These are phyloP conservation scores for Coriolopsis trogii DNA, from an alignment of 1,284 basidiomycete species.

Conservation along the genomic window DNA sequence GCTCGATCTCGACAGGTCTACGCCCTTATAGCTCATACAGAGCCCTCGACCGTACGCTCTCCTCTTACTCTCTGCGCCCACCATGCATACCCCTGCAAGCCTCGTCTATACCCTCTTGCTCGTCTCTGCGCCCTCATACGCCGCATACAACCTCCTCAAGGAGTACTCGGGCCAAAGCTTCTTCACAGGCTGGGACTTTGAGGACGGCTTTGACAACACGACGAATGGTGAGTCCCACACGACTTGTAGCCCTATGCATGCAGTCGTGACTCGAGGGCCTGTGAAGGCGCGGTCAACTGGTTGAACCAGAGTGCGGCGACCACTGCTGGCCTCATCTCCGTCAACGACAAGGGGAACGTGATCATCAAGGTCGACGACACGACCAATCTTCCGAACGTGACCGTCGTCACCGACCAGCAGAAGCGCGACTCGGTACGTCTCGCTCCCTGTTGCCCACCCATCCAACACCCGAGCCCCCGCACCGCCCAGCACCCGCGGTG, in stretches of 20 bases:
- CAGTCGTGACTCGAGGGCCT: too few relatives aligned
- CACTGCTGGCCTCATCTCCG: conserved; percentile 50
- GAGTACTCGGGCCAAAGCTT: conserved; percentile 49
- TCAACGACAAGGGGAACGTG: conserved; percentile 51
- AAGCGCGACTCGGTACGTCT: conserved; percentile 71
- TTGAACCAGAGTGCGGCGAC: conserved; percentile 41
- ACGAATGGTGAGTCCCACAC: conserved; percentile 37
- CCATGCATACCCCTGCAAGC: conserved; percentile 1
- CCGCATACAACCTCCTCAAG: conserved; percentile 13
- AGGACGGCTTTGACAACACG: conserved; percentile 52
- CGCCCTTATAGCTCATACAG: neutral
- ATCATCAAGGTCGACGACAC: conserved; percentile 75
- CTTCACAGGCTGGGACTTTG: conserved; percentile 59
- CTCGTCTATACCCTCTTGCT: neutral
- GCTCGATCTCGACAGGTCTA: neutral
- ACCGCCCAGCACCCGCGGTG: too few relatives aligned
- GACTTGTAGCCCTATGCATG: too few relatives aligned
- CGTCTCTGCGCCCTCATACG: neutral
- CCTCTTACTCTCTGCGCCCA: neutral
- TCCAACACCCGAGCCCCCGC: too few relatives aligned
- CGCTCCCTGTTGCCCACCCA: too few relatives aligned
- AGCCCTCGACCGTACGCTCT: neutral
- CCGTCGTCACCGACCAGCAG: conserved; percentile 55
- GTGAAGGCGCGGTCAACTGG: conserved; percentile 30
- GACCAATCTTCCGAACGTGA: conserved; percentile 15